Percentiles rank a stretch among this genome's conserved stretches.
These are phyloP conservation scores for Colletotrichum lindemuthianum DNA, from an alignment of 2,329 filamentous ascomycete genomes.

Conservation along the genomic window DNA sequence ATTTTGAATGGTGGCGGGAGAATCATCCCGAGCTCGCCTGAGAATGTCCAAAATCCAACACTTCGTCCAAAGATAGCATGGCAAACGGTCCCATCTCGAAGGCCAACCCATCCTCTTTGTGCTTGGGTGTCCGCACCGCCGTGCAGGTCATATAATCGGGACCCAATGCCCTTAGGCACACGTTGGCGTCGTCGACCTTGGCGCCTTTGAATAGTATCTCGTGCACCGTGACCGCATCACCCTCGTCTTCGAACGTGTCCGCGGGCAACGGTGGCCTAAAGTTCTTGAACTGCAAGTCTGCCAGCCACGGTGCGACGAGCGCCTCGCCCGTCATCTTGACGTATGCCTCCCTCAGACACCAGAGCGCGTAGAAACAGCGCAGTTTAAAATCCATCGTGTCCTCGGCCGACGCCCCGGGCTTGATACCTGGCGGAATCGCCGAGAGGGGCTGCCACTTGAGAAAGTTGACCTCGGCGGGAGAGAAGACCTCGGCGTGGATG, in stretches of 20 bases:
- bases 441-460: constrained; percentile 62
- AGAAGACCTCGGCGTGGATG: constrained; percentile 77
- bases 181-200: constrained; percentile 53
- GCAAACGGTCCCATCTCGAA: constrained; percentile 54
- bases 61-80: constrained; percentile 54
- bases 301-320: constrained; percentile 77
- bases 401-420: constrained; percentile 43
- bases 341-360: constrained; percentile 83
- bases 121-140: constrained; percentile 55
- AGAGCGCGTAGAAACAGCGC: constrained; percentile 78
- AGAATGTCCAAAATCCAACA: constrained; percentile 56
- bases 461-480: constrained; percentile 66
- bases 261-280: constrained; percentile 65
- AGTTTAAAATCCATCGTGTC: constrained; percentile 69
- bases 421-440: constrained; percentile 37
- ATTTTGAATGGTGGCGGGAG: not conserved
- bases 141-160: constrained; percentile 65
- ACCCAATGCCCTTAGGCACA: constrained; percentile 56
- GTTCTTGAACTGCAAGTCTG: constrained; percentile 73
- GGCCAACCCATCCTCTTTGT: constrained; percentile 49
- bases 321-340: constrained; percentile 87
- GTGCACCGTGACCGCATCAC: constrained; percentile 47
- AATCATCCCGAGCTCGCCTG: constrained; percentile 10
- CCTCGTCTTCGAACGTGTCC: constrained; percentile 44
- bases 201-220: constrained; percentile 52